Percentiles rank a stretch among this genome's conserved stretches.
phyloP scores from a whole-genome alignment of 2,329 filamentous ascomycete species.

The Nakataea oryzae region DNA sequence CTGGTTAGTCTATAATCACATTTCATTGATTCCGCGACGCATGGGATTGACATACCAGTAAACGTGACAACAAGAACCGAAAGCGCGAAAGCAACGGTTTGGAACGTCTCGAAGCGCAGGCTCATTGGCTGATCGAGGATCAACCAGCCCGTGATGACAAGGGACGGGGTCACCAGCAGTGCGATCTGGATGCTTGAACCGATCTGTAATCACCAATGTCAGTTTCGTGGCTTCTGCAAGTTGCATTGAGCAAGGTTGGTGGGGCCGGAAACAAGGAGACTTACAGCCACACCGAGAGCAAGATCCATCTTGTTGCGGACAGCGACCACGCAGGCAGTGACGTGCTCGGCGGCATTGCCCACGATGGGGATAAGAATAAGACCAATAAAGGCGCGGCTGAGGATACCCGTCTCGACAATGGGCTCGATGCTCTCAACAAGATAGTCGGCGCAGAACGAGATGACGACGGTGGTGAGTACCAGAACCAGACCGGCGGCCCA shows the following conservation, averaged over 20 bases:
- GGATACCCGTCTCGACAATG: constrained; percentile 46
- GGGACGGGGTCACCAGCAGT: constrained; percentile 67
- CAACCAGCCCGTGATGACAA: constrained; percentile 72
- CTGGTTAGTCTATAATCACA: background rate
- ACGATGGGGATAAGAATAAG: constrained; percentile 74
- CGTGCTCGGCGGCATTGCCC: constrained; percentile 75
- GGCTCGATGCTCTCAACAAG: constrained; percentile 64
- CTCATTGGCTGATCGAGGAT: constrained; percentile 64
- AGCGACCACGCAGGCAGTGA: constrained; percentile 71
- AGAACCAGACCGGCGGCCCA: constrained; percentile 56
- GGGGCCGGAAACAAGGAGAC: background rate
- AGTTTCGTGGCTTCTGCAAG: background rate
- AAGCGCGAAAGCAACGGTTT: constrained; percentile 68
- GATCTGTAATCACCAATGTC: constrained; percentile 28
- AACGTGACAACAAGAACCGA: constrained; percentile 67
- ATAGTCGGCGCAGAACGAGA: constrained; percentile 73
- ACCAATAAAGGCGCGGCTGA: constrained; percentile 68
- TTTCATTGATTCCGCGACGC: background rate
- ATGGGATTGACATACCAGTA: constrained; percentile 23
- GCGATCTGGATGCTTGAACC: constrained; percentile 78
- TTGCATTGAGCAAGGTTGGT: background rate
- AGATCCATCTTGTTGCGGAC: constrained; percentile 68
- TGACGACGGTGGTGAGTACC: constrained; percentile 58
- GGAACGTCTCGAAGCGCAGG: constrained; percentile 70
- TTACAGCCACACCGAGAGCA: constrained; percentile 60